Evolutionary conservation across 208 protist genomes (phyloP).

Genomic region (Acanthamoeba culbertsoni): DNA sequence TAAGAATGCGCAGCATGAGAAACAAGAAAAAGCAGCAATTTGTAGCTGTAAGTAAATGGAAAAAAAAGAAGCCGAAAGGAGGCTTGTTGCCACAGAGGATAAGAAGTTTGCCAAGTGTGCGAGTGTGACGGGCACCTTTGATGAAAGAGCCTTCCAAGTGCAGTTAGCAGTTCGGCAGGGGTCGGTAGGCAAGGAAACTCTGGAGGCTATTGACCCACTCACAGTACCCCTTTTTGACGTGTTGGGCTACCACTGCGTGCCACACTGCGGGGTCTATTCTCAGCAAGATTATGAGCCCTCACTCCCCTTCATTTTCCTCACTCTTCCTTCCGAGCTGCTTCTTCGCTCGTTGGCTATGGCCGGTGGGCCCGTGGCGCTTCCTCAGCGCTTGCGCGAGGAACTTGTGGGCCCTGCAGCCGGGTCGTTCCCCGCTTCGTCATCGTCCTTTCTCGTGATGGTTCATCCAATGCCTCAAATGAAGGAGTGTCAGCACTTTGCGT

Average conservation of each 20-base stretch:
- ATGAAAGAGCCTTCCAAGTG: not conserved
- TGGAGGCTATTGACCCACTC: not conserved
- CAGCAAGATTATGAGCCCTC: conserved; percentile 1
- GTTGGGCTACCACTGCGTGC: conserved; percentile 1
- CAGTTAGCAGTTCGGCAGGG: not conserved
- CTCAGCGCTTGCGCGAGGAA: not conserved
- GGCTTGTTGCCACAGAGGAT: no score
- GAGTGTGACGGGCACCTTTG: not conserved
- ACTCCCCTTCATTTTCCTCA: not conserved
- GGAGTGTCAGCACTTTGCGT: not conserved
- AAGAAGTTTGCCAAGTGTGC: not conserved
- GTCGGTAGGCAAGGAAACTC: not conserved
- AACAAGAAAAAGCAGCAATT: no score
- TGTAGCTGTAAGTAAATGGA: no score
- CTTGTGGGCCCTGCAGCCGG: not conserved
- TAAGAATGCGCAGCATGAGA: no score
- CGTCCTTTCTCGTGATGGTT: not conserved
- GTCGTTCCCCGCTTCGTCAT: not conserved
- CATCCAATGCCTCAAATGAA: not conserved
- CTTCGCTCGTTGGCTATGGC: not conserved
- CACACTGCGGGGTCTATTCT: not conserved
- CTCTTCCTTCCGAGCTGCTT: not conserved
- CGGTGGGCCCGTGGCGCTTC: no score
- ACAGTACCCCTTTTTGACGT: not conserved
- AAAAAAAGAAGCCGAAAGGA: no score